phyloP scores from a whole-genome alignment of 257 asterid species.

The Knoxia roxburghii region DNA sequence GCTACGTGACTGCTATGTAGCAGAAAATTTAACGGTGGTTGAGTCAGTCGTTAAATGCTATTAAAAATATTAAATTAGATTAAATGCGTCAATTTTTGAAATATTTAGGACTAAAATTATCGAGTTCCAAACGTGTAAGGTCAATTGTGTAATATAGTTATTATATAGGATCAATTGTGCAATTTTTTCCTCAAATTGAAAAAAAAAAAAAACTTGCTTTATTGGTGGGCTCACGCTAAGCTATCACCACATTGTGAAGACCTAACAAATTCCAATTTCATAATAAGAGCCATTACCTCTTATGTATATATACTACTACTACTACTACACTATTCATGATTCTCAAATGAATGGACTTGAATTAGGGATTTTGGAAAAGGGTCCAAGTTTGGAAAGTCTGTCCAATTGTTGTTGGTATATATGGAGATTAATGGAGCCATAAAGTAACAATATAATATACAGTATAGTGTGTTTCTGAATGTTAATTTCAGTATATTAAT shows the following conservation, averaged over 20 bases:
- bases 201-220: not conserved
- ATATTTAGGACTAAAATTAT: no score
- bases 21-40: no score
- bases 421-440: constrained; percentile 8
- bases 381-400: not conserved
- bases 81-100: no score
- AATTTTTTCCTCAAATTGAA: no score
- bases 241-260: constrained; percentile 1
- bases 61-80: no score
- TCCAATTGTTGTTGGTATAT: constrained; percentile 12
- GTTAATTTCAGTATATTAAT: not conserved
- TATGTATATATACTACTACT: not conserved
- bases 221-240: constrained; percentile 5
- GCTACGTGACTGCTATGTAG: no score
- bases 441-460: not conserved
- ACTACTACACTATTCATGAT: not conserved
- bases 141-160: no score
- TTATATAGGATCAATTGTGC: no score
- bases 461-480: not conserved
- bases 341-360: constrained; percentile 19
- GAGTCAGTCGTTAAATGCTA: no score
- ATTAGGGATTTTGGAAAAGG: constrained; percentile 1
- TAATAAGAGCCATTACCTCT: not conserved
- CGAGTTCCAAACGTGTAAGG: no score
- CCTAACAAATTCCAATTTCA: not conserved